These are phyloP conservation scores for Colletotrichum sp. DNA, from an alignment of 2,329 filamentous ascomycete species.

Conservation along the genomic window DNA sequence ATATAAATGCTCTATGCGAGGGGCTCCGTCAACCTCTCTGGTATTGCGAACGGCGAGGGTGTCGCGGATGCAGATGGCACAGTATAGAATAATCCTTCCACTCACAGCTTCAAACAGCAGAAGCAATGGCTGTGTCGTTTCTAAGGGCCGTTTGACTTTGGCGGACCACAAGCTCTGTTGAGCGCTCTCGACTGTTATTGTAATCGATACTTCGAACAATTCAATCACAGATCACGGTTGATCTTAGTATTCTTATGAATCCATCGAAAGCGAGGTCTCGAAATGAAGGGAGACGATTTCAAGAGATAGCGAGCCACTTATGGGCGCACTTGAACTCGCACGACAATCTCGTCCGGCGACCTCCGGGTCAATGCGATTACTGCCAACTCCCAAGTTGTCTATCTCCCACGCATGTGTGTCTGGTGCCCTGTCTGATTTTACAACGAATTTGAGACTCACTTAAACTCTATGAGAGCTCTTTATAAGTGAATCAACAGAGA, in stretches of 20 bases:
- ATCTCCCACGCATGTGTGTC: neutral
- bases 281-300: neutral
- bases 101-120: neutral
- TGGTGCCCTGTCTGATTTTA: neutral
- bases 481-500: neutral
- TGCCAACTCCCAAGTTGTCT: neutral
- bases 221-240: rapidly evolving
- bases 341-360: neutral
- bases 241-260: neutral
- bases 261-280: neutral
- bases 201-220: neutral
- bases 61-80: neutral
- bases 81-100: neutral
- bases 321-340: neutral
- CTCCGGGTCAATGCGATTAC: neutral
- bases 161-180: neutral
- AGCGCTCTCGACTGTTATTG: neutral
- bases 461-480: neutral
- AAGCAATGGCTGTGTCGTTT: too few relatives aligned
- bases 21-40: neutral
- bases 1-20: neutral
- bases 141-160: neutral
- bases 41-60: neutral
- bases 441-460: neutral
- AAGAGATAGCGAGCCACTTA: neutral